phyloP scores from a whole-genome alignment of 495 filamentous ascomycete genomes.

The Massariosphaeria phaeospora region DNA sequence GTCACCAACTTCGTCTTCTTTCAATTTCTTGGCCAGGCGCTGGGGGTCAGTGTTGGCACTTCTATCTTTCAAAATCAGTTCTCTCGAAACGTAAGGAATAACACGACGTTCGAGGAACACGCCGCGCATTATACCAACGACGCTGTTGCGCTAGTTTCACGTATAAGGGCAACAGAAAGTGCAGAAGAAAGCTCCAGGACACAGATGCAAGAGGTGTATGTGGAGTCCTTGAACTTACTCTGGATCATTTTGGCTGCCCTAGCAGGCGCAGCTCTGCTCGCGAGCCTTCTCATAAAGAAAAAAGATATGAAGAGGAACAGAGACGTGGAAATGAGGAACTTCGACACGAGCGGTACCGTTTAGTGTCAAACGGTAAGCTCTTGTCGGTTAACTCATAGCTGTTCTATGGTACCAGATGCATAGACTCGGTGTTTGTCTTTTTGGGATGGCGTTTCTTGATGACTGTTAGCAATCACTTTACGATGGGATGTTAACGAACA shows the following conservation, averaged over 20 bases:
- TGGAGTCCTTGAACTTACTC: conserved; percentile 33
- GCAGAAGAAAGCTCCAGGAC: conserved; percentile 13
- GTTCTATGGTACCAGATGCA: no score
- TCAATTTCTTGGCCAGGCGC: conserved; percentile 55
- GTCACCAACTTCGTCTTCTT: conserved; percentile 55
- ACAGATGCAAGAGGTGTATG: conserved; percentile 38
- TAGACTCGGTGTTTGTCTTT: no score
- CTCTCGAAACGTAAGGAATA: conserved; percentile 37
- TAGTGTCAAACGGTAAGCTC: no score
- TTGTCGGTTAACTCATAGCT: no score
- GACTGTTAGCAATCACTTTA: no score
- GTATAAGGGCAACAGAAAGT: conserved; percentile 30
- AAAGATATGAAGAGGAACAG: conserved; percentile 33
- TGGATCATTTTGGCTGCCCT: conserved; percentile 47
- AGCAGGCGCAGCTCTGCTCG: conserved; percentile 44
- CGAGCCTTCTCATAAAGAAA: conserved; percentile 48
- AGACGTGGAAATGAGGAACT: no score
- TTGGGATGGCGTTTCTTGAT: no score
- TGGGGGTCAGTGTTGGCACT: conserved; percentile 58
- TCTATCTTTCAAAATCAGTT: conserved; percentile 54
- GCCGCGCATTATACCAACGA: conserved; percentile 41
- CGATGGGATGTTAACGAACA: no score
- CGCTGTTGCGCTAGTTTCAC: conserved; percentile 45
- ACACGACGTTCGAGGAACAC: conserved; percentile 20
- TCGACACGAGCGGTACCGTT: no score